Conservation (phyloP, 2,329 filamentous ascomycete species). For the Akanthomyces uredinophilus region DNA sequence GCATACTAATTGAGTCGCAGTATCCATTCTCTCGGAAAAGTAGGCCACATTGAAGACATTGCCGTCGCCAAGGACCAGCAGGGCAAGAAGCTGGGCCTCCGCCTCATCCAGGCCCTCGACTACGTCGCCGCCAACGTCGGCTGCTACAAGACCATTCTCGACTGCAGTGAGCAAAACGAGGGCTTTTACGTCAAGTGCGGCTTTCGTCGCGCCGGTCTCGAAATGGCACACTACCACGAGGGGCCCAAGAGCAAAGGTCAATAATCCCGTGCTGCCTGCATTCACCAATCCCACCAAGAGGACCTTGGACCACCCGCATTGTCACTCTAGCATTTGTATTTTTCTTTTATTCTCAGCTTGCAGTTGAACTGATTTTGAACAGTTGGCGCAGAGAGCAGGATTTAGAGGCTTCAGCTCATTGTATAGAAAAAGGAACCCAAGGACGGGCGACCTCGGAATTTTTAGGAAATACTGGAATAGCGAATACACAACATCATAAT, state of each 20-base stretch:
- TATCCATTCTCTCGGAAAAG: slow-evolving; percentile 74
- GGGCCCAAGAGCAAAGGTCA: slow-evolving; percentile 41
- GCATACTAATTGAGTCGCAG: slow-evolving; percentile 33
- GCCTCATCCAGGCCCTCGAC: slow-evolving; percentile 91
- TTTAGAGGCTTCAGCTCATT: not conserved
- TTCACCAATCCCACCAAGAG: not conserved
- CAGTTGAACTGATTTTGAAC: slow-evolving; percentile 4
- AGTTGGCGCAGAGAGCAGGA: slow-evolving; percentile 8
- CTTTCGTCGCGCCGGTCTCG: slow-evolving; percentile 82
- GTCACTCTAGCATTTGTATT: not conserved
- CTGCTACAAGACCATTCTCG: slow-evolving; percentile 95
- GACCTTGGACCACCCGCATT: not conserved
- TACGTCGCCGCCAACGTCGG: slow-evolving; percentile 81
- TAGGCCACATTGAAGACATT: slow-evolving; percentile 97
- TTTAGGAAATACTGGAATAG: slow-evolving; percentile 2
- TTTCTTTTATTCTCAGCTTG: not conserved
- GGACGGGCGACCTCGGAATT: not conserved
- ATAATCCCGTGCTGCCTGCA: not conserved
- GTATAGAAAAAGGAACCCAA: not conserved
- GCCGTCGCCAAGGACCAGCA: slow-evolving; percentile 92
- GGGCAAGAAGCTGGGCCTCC: slow-evolving; percentile 90
- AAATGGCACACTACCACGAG: slow-evolving; percentile 97
- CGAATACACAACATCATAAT: not conserved
- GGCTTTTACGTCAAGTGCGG: slow-evolving; percentile 98
- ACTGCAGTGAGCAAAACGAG: slow-evolving; percentile 94